phyloP scores from a whole-genome alignment of 176 grass and related monocot species.

The Zea luxurians region DNA sequence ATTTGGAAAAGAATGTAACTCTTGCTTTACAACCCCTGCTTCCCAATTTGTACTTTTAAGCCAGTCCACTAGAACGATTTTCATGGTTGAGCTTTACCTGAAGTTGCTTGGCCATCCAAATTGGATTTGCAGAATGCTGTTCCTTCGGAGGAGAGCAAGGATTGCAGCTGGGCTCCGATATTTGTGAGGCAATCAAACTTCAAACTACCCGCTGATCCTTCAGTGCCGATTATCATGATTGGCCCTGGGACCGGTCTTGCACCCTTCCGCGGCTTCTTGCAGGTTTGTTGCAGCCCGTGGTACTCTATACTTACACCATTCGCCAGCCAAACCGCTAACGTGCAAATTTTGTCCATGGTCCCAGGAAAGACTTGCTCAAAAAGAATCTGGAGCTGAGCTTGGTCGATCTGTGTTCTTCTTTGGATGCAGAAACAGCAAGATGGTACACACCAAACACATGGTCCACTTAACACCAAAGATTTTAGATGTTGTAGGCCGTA shows the following conservation, averaged over 20 bases:
- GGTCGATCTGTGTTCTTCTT: constrained; percentile 82
- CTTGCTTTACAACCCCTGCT: neutral
- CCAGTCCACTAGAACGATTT: neutral
- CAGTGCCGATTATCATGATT: constrained; percentile 76
- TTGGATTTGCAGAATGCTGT: constrained; percentile 57
- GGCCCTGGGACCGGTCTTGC: constrained; percentile 88
- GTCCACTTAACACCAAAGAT: neutral
- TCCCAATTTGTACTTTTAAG: neutral
- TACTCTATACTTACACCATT: neutral
- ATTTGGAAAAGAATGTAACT: neutral
- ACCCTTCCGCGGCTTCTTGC: constrained; percentile 92
- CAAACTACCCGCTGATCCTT: constrained; percentile 75
- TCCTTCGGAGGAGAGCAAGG: constrained; percentile 58
- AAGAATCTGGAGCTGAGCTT: constrained; percentile 65
- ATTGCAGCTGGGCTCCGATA: constrained; percentile 74
- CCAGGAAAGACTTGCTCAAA: constrained; percentile 78
- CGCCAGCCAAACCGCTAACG: constrained; percentile 15
- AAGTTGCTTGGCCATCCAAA: neutral
- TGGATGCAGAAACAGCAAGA: constrained; percentile 89
- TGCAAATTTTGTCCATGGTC: constrained; percentile 28
- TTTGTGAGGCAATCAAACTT: constrained; percentile 95
- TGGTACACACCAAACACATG: constrained; percentile 52
- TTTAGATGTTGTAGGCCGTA: constrained; percentile 16
- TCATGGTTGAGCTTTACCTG: no score
- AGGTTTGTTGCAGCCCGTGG: constrained; percentile 39